Evolutionary conservation across 106 monocot genomes (phyloP).

Genomic region (Dendrobium catenatum): DNA sequence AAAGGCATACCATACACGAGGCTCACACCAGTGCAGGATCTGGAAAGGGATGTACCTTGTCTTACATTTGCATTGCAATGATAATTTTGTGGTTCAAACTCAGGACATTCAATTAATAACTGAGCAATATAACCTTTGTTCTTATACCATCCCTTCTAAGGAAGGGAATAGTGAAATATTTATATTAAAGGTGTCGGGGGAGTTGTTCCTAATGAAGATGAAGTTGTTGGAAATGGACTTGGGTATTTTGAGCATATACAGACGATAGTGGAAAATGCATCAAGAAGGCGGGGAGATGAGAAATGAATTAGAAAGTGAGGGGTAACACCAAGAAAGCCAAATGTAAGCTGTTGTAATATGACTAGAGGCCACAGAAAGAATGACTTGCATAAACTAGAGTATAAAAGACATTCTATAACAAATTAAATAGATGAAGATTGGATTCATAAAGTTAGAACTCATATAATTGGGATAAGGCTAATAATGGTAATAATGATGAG

Average conservation of each 20-base stretch:
- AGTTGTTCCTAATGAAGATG: background rate
- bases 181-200: background rate
- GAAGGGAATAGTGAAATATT: background rate
- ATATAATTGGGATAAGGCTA: conserved; percentile 4
- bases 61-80: background rate
- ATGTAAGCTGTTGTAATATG: background rate
- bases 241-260: background rate
- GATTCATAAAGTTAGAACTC: background rate
- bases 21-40: background rate
- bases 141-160: background rate
- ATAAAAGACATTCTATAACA: background rate
- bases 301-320: too few species aligned
- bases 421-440: background rate
- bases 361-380: background rate
- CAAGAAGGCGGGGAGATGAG: background rate
- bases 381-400: too few species aligned
- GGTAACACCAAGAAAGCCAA: too few species aligned
- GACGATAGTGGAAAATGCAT: background rate
- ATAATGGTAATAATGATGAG: background rate
- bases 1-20: background rate
- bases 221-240: background rate
- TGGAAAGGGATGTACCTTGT: background rate
- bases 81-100: background rate
- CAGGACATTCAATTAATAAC: background rate
- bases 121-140: background rate